A percentile compares a stretch with the other conserved stretches of the same genome.
Evolutionary conservation across 2,329 filamentous ascomycete species (phyloP).

Genomic region (Penicillium decumbens): DNA sequence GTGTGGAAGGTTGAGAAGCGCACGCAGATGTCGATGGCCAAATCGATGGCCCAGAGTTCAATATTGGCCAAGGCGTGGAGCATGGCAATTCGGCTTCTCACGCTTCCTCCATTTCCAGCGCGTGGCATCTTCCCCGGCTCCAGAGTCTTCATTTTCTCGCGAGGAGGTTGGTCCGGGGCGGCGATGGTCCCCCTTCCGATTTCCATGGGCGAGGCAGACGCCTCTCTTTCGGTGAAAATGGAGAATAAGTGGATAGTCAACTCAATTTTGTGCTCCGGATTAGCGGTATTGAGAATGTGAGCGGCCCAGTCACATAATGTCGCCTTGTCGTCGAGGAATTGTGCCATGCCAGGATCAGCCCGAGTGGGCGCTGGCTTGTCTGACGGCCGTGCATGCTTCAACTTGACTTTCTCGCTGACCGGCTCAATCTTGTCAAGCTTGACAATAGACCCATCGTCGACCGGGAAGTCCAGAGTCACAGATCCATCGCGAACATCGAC

Average conservation of each 20-base stretch:
- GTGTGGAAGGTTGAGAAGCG: slow-evolving; percentile 46
- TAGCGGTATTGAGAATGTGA: slow-evolving; percentile 44
- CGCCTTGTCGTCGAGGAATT: slow-evolving; percentile 40
- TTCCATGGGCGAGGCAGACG: slow-evolving; percentile 40
- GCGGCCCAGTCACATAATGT: slow-evolving; percentile 48
- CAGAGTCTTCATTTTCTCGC: slow-evolving; percentile 39
- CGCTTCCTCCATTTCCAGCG: slow-evolving; percentile 40
- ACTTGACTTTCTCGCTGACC: slow-evolving; percentile 45
- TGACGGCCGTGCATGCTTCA: slow-evolving; percentile 34
- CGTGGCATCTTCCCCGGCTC: slow-evolving; percentile 41
- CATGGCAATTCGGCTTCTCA: slow-evolving; percentile 46
- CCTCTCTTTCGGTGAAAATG: slow-evolving; percentile 39
- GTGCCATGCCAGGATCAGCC: slow-evolving; percentile 14
- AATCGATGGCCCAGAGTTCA: slow-evolving; percentile 48
- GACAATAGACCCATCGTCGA: slow-evolving; percentile 24
- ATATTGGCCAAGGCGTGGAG: slow-evolving; percentile 48
- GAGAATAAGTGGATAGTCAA: slow-evolving; percentile 45
- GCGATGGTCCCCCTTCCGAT: slow-evolving; percentile 37
- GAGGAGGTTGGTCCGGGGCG: slow-evolving; percentile 41
- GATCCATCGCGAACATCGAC: slow-evolving; percentile 35
- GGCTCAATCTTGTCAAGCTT: slow-evolving; percentile 35
- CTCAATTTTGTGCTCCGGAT: slow-evolving; percentile 48
- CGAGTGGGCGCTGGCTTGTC: slow-evolving; percentile 7
- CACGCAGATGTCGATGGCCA: slow-evolving; percentile 47
- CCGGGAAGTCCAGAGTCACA: slow-evolving; percentile 34